Conservation (phyloP, 1,284 basidiomycete species). For the Vanrija pseudolonga region DNA sequence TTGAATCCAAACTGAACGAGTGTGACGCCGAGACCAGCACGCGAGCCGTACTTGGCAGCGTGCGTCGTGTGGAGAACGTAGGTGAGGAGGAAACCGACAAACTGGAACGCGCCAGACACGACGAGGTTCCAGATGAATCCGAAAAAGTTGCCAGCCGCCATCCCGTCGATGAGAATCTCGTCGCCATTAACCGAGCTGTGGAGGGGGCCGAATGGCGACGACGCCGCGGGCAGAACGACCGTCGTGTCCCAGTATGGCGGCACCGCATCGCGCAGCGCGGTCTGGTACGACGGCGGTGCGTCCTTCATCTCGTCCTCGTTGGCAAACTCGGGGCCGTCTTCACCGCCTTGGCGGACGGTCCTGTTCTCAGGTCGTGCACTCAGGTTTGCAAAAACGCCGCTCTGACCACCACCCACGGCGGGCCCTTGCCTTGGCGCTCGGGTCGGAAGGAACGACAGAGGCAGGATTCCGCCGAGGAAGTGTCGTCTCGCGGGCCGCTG, state of each 20-base stretch:
- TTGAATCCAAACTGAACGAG: conserved; percentile 89
- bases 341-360: conserved; percentile 55
- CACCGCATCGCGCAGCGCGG: conserved; percentile 84
- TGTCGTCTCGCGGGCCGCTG: conserved; percentile 57
- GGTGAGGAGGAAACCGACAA: conserved; percentile 90
- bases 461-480: conserved; percentile 66
- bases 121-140: conserved; percentile 57
- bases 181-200: conserved; percentile 50
- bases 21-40: conserved; percentile 90
- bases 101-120: conserved; percentile 94
- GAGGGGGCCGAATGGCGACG: conserved; percentile 51
- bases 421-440: conserved; percentile 42
- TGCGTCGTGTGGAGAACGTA: conserved; percentile 92
- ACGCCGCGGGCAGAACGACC: conserved; percentile 62
- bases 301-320: conserved; percentile 79
- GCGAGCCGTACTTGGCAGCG: conserved; percentile 88
- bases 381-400: conserved; percentile 95
- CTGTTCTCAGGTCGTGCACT: conserved; percentile 74
- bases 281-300: conserved; percentile 82
- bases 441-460: conserved; percentile 67
- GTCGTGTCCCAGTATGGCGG: conserved; percentile 98
- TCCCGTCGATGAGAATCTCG: conserved; percentile 57
- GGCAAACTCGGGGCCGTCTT: conserved; percentile 60
- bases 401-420: conserved; percentile 65
- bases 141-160: conserved; percentile 56